phyloP scores from a whole-genome alignment of 768 basidiomycete species.

The Phylloporus sp. region DNA sequence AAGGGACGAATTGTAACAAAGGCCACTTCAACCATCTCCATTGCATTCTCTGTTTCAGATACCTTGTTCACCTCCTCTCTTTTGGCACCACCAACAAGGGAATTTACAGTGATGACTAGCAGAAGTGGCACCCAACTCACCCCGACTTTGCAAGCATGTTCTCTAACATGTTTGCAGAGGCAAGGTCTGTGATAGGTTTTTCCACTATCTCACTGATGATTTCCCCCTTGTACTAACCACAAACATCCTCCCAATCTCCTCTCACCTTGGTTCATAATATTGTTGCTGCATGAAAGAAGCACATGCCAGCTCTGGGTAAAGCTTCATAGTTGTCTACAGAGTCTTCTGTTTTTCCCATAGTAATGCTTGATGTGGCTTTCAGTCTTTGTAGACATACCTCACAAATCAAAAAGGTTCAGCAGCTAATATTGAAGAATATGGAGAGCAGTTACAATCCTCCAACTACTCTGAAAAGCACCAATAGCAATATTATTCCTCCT shows the following conservation, averaged over 20 bases:
- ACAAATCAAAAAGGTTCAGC: constrained; percentile 19
- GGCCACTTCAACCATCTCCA: constrained; percentile 28
- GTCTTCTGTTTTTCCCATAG: constrained; percentile 36
- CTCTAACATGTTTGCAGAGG: constrained; percentile 38
- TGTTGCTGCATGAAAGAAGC: constrained; percentile 76
- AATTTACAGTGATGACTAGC: constrained; percentile 17
- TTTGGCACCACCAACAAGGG: constrained; percentile 45
- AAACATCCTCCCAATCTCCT: constrained; percentile 65
- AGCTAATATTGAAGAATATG: constrained; percentile 9
- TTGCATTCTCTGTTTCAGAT: constrained; percentile 22
- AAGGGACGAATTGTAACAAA: too few species aligned
- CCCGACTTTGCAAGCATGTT: constrained; percentile 36
- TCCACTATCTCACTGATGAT: constrained; percentile 38
- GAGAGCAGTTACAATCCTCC: constrained; percentile 9
- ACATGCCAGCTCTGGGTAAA: constrained; percentile 45
- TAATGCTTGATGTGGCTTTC: constrained; percentile 28
- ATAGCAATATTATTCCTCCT: constrained; percentile 36
- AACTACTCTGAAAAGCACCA: constrained; percentile 26
- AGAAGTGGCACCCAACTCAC: constrained; percentile 32
- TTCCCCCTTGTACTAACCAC: constrained; percentile 55
- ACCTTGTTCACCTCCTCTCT: constrained; percentile 36
- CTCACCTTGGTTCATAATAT: constrained; percentile 72
- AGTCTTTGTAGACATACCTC: constrained; percentile 31
- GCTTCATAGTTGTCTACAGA: constrained; percentile 32
- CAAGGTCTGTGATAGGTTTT: constrained; percentile 20